Percentiles rank a stretch among this genome's conserved stretches.
These are phyloP conservation scores for Moricandia moricandioides DNA, from an alignment of 345 rosid genomes.

Conservation along the genomic window DNA sequence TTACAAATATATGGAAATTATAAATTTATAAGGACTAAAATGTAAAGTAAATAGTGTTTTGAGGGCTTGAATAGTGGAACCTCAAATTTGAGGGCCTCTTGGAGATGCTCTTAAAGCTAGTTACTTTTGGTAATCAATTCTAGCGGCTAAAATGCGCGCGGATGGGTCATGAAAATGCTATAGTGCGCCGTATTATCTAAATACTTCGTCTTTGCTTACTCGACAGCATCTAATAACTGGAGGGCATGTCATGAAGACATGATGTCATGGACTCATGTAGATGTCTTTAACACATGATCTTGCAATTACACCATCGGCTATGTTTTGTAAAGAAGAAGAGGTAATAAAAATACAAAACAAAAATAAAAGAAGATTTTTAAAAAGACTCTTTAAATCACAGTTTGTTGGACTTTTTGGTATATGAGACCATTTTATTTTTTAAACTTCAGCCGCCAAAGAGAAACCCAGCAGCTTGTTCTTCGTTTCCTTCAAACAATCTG, in stretches of 20 bases:
- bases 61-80: too few relatives aligned
- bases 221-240: not conserved
- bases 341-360: not conserved
- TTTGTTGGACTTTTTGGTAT: too few relatives aligned
- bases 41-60: too few relatives aligned
- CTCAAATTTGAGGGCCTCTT: too few relatives aligned
- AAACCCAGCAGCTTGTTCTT: conserved; percentile 89
- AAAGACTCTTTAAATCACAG: too few relatives aligned
- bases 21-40: too few relatives aligned
- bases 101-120: not conserved
- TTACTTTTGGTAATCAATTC: not conserved
- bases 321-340: not conserved
- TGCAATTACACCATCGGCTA: not conserved
- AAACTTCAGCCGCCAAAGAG: not conserved
- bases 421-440: not conserved
- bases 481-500: conserved; percentile 73
- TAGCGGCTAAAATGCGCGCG: not conserved
- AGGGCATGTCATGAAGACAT: not conserved
- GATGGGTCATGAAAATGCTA: too few relatives aligned
- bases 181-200: too few relatives aligned
- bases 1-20: too few relatives aligned
- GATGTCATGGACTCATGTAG: not conserved
- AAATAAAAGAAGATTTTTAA: not conserved
- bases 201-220: too few relatives aligned
- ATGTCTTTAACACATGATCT: not conserved